Evolutionary conservation across 352 stramenopile genomes (phyloP).

Genomic region (Peronospora farinosa): DNA sequence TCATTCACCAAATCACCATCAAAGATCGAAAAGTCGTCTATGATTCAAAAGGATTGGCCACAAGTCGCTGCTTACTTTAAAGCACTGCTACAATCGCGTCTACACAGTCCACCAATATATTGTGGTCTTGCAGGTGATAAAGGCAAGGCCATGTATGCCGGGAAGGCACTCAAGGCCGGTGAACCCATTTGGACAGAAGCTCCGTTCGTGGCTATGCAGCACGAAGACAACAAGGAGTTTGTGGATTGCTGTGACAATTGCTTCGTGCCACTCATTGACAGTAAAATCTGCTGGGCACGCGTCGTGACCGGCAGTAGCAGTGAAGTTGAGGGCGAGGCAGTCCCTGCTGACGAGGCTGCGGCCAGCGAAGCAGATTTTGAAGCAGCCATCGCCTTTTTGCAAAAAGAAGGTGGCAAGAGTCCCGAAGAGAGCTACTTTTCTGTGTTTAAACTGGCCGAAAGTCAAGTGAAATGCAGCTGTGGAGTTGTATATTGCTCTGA

Average conservation of each 20-base stretch:
- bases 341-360: conserved; percentile 36
- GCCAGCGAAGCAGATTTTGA: conserved; percentile 51
- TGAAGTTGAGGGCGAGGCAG: conserved; percentile 38
- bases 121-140: conserved; percentile 52
- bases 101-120: conserved; percentile 45
- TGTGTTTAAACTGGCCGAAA: conserved; percentile 50
- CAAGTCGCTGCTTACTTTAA: conserved; percentile 58
- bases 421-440: conserved; percentile 67
- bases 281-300: conserved; percentile 47
- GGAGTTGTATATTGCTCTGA: conserved; percentile 83
- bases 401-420: conserved; percentile 59
- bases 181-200: conserved; percentile 67
- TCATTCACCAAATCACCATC: neutral
- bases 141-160: conserved; percentile 70
- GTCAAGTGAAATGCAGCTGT: conserved; percentile 58
- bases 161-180: conserved; percentile 45
- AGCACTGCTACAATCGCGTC: conserved; percentile 43
- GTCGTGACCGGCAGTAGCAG: conserved; percentile 31
- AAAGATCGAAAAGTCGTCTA: neutral
- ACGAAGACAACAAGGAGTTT: conserved; percentile 78
- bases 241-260: conserved; percentile 76
- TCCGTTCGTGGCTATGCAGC: conserved; percentile 72
- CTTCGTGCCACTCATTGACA: conserved; percentile 71
- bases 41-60: neutral
- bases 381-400: conserved; percentile 47